Percentiles rank a stretch among this genome's conserved stretches.
These are phyloP conservation scores for Adansonia grandidieri DNA, from an alignment of 441 rosid genomes.

Conservation along the genomic window DNA sequence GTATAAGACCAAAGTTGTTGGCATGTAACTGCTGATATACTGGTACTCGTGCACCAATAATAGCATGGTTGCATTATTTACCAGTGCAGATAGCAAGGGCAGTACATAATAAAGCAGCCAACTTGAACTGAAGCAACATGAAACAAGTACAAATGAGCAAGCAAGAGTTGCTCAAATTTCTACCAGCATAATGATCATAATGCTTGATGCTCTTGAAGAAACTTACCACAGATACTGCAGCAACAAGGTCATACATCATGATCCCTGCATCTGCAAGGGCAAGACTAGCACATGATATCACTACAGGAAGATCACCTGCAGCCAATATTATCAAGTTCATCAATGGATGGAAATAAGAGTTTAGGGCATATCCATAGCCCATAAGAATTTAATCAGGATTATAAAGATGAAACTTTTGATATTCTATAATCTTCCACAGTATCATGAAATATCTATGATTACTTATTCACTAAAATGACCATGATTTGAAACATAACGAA, in stretches of 20 bases:
- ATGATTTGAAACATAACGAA: neutral
- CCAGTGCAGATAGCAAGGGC: neutral
- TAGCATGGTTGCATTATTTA: neutral
- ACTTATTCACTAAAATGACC: neutral
- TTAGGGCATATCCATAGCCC: slow-evolving; percentile 6
- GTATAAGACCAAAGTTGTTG: neutral
- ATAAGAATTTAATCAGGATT: neutral
- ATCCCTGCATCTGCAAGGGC: slow-evolving; percentile 97
- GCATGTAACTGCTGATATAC: neutral
- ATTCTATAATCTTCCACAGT: neutral
- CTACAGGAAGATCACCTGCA: slow-evolving; percentile 90
- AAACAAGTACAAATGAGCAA: neutral
- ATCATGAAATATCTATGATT: neutral
- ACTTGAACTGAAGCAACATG: neutral
- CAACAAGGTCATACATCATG: slow-evolving; percentile 91
- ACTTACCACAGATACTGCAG: slow-evolving; percentile 89
- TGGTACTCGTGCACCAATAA: neutral
- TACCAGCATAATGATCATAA: neutral
- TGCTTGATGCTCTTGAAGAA: neutral
- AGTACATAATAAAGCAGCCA: neutral
- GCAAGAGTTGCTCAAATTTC: neutral
- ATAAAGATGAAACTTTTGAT: neutral
- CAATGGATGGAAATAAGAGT: slow-evolving; percentile 19
- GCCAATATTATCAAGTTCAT: slow-evolving; percentile 22
- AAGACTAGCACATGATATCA: slow-evolving; percentile 91